A percentile compares a stretch with the other conserved stretches of the same genome.
phyloP scores from a whole-genome alignment of 257 asterid species.

The Lithospermum erythrorhizon region DNA sequence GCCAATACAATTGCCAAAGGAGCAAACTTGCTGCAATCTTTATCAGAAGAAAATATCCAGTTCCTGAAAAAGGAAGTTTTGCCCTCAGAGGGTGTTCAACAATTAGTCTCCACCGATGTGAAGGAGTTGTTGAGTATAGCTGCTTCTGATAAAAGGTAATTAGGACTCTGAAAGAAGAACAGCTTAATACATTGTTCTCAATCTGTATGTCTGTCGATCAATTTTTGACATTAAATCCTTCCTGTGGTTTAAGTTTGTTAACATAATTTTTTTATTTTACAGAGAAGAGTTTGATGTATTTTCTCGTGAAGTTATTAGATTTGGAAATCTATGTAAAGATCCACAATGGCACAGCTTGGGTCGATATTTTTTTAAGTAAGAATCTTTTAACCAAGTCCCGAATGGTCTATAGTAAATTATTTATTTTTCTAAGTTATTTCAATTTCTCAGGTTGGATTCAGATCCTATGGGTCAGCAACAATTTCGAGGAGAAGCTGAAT shows the following conservation, averaged over 20 bases:
- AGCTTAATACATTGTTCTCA: background rate
- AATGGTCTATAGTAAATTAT: background rate
- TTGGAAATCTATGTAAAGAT: constrained; percentile 92
- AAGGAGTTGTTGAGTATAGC: constrained; percentile 83
- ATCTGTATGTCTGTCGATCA: background rate
- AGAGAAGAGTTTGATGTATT: constrained; percentile 94
- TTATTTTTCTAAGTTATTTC: background rate
- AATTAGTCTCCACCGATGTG: constrained; percentile 76
- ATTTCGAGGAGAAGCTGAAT: constrained; percentile 64
- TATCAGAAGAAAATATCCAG: constrained; percentile 67
- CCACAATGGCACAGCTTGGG: constrained; percentile 96
- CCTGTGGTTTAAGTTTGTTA: background rate
- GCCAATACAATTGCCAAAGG: constrained; percentile 95
- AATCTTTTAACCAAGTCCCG: constrained; percentile 3
- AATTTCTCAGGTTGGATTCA: constrained; percentile 65
- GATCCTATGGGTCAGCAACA: constrained; percentile 56
- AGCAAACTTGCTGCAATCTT: constrained; percentile 67
- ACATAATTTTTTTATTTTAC: constrained; percentile 15
- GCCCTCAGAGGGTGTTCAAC: constrained; percentile 71
- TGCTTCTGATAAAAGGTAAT: constrained; percentile 90
- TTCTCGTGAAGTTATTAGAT: constrained; percentile 83
- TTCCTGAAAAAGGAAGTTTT: constrained; percentile 66
- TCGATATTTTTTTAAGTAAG: constrained; percentile 70
- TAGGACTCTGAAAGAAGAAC: background rate
- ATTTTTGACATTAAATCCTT: background rate